Conservation (phyloP, 1,139 yeast genomes). For the Candida anutae region DNA sequence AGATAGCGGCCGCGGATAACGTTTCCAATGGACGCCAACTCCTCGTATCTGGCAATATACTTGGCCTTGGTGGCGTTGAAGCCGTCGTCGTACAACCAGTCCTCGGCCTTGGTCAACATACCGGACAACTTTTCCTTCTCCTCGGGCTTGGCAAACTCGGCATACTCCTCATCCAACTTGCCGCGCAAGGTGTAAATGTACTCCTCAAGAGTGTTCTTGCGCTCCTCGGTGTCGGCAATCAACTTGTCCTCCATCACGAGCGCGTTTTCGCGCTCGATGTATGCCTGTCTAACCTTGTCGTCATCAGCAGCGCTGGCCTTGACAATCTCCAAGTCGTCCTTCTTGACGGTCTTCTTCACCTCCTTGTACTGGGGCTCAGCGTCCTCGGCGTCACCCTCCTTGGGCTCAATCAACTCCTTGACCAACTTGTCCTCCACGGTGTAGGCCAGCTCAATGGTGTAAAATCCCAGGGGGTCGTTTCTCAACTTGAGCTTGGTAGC, state of each 20-base stretch:
- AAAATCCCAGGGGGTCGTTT: conserved; percentile 95
- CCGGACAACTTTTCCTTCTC: conserved; percentile 77
- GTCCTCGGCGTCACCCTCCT: conserved; percentile 40
- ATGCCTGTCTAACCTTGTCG: conserved; percentile 47
- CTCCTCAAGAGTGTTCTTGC: conserved; percentile 97
- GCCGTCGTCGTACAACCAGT: conserved; percentile 97
- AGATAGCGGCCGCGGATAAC: conserved; percentile 91
- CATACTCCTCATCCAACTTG: conserved; percentile 87
- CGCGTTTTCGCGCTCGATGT: conserved; percentile 76
- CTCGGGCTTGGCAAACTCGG: conserved; percentile 80
- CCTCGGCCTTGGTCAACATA: conserved; percentile 81
- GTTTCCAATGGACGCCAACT: conserved; percentile 90
- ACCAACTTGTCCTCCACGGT: conserved; percentile 88
- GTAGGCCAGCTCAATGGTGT: conserved; percentile 89
- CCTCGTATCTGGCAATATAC: conserved; percentile 97
- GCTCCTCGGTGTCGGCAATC: conserved; percentile 98
- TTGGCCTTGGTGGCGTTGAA: conserved; percentile 94
- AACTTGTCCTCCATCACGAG: conserved; percentile 87
- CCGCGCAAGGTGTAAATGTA: conserved; percentile 97
- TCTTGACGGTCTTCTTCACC: conserved; percentile 92
- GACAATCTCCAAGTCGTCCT: conserved; percentile 60
- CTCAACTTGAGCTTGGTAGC: conserved; percentile 91
- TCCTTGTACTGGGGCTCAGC: conserved; percentile 84
- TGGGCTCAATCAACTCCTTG: conserved; percentile 72
- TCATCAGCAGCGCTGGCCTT: conserved; percentile 60